phyloP scores from a whole-genome alignment of 805 yeast genomes.

The Candida ipomoeae region DNA sequence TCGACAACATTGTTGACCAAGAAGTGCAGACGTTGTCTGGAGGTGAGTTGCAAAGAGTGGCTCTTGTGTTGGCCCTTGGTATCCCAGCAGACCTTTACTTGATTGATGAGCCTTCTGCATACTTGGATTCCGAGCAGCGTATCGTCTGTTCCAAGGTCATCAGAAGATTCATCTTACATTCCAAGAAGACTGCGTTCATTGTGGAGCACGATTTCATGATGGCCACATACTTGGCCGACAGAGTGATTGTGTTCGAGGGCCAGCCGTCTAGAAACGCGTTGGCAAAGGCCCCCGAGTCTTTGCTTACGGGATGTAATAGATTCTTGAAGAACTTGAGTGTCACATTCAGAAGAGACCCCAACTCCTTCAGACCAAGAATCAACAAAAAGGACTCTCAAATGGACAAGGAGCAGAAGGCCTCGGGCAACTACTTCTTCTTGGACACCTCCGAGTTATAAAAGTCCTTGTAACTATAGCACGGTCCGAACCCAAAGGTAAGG shows the following conservation, averaged over 20 bases:
- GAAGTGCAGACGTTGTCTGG: conserved; percentile 97
- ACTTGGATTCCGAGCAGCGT: conserved; percentile 99
- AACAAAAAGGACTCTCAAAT: conserved; percentile 96
- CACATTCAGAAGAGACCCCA: conserved; percentile 99
- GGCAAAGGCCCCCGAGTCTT: conserved; percentile 87
- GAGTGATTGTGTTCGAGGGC: conserved; percentile 98
- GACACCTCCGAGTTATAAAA: conserved; percentile 51
- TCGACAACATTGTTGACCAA: conserved; percentile 93
- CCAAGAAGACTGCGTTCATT: conserved; percentile 97
- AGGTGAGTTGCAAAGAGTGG: conserved; percentile 99
- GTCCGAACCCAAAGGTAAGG: conserved; percentile 5
- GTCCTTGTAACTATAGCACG: conserved; percentile 7
- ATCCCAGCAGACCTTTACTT: conserved; percentile 91
- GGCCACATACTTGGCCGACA: conserved; percentile 99
- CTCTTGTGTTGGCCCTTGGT: conserved; percentile 93
- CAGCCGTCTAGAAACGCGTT: conserved; percentile 77
- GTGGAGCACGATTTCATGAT: conserved; percentile 99
- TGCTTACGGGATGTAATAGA: conserved; percentile 94
- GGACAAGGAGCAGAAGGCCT: conserved; percentile 94
- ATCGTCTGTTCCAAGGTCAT: conserved; percentile 97
- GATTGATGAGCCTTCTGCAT: conserved; percentile 98
- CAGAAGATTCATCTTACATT: conserved; percentile 91
- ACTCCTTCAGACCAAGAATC: conserved; percentile 96
- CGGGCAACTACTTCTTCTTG: conserved; percentile 95
- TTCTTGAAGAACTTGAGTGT: conserved; percentile 96